Conservation (phyloP, 805 yeast species). For the Teunomyces gatunensis region DNA sequence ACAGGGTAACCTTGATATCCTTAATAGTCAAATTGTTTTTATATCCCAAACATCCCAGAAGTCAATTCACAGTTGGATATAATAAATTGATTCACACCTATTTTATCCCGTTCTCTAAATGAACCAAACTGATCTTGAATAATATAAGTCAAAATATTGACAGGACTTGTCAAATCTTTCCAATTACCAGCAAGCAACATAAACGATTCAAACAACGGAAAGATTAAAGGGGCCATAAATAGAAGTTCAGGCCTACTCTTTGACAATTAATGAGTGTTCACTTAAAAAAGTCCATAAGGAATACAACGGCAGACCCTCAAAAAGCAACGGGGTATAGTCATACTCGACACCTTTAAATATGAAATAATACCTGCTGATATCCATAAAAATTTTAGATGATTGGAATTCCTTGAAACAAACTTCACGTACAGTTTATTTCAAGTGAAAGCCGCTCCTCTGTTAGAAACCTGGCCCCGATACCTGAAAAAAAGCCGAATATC, state of each 20-base stretch:
- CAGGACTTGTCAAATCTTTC: too few species aligned
- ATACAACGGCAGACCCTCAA: constrained; percentile 62
- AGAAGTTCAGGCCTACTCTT: constrained; percentile 54
- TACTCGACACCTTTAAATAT: too few species aligned
- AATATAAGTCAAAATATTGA: constrained; percentile 21
- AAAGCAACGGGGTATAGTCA: constrained; percentile 42
- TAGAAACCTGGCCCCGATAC: too few species aligned
- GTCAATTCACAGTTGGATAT: constrained; percentile 84
- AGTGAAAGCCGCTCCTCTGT: too few species aligned
- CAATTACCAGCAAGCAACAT: too few species aligned
- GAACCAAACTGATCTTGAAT: constrained; percentile 62
- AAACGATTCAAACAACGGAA: too few species aligned
- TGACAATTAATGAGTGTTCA: constrained; percentile 55
- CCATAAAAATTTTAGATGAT: too few species aligned
- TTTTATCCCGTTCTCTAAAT: constrained; percentile 81
- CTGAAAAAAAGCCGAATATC: too few species aligned
- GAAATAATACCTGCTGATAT: too few species aligned
- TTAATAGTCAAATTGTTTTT: constrained; percentile 46
- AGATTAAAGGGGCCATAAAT: constrained; percentile 35
- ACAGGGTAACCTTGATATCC: constrained; percentile 66
- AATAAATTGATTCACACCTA: constrained; percentile 86
- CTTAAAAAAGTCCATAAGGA: constrained; percentile 78
- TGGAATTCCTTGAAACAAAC: too few species aligned
- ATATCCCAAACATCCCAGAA: constrained; percentile 93
- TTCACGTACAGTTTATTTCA: too few species aligned